Base-by-base conservation (phyloP, 164 flowering plant genomes). In the Liquidambar formosana region DNA sequence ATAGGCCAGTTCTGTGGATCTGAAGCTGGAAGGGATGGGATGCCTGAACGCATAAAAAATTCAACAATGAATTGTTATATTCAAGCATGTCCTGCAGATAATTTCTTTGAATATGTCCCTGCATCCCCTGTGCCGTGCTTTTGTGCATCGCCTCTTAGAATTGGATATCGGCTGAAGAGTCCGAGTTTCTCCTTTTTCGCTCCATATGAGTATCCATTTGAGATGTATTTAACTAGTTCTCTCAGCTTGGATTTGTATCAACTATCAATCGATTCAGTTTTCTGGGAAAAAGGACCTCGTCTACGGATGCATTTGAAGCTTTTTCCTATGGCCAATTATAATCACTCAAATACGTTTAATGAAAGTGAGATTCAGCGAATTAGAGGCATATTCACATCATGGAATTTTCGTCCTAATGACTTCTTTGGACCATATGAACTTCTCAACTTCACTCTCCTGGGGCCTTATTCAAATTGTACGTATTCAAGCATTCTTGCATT, bases 371-470 rank as follows among this genome's bases (percentile, higher is more conserved):
- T 90, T 75, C 77, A 13, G 21, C 77, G 86, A 61, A 79, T 90
- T 43, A 80, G 73, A 73, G 56, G 53, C 25, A 75, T 62, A 43
- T 92, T 84, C 45, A 67, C 82, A 26, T 66, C 82, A 38, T 92
- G 93, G 91, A 8, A 47, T 0, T 78, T 89, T 74, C 80, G 74
- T 48, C 64, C 64, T 38, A 78, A 49, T 67, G 84, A 85, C 49
- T 60, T 84, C 0, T 89, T 83, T 79, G 97, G 96, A 64, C 97
- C 97, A 12, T 90, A 87, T 79, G 97, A 92, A 71, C 83, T 89
- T 67, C 94, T 92, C 70, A 81, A 82, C 71, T 90, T 92, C 78
- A 86, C 88, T 60, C 89, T 87, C 27, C 61, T 76, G 51, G 86
- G 87, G 28, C 90, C 90, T 78, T 90, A 90, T 75, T 48, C 68